phyloP scores from a whole-genome alignment of 2,329 filamentous ascomycete species.

The Trichophyton mentagrophytes region DNA sequence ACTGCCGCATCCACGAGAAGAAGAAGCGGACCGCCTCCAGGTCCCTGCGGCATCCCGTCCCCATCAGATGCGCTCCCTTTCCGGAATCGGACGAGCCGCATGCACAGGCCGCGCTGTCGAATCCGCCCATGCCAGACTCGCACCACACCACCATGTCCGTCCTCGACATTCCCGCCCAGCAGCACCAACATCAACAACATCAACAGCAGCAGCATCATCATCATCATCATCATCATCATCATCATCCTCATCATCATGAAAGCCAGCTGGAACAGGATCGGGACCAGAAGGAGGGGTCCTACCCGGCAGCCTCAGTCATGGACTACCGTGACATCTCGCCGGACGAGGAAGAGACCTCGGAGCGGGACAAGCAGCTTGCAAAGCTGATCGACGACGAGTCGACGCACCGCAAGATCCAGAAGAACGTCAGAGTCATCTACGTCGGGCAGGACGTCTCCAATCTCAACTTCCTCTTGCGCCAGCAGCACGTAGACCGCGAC shows the following conservation, averaged over 20 bases:
- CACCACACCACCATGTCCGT: neutral
- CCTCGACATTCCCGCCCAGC: neutral
- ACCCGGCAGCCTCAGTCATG: neutral
- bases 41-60: conserved; percentile 33
- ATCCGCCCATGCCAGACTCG: neutral
- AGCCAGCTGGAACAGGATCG: no score
- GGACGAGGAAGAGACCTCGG: conserved; percentile 30
- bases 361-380: conserved; percentile 36
- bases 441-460: conserved; percentile 46
- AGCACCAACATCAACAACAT: no score
- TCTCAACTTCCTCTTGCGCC: conserved; percentile 42
- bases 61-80: conserved; percentile 33
- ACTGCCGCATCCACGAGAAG: conserved; percentile 40
- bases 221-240: no score
- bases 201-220: no score
- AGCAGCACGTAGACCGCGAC: conserved; percentile 32
- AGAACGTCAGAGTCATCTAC: conserved; percentile 39
- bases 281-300: neutral
- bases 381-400: conserved; percentile 41
- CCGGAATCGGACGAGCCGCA: conserved; percentile 7
- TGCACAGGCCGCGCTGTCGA: conserved; percentile 1
- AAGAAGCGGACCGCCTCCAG: conserved; percentile 35
- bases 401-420: conserved; percentile 35
- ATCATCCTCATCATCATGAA: no score
- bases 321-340: conserved; percentile 17